A percentile compares a stretch with the other conserved stretches of the same genome.
These are phyloP conservation scores for Hansfordia pulvinata DNA, from an alignment of 2,329 filamentous ascomycete genomes.

Conservation along the genomic window DNA sequence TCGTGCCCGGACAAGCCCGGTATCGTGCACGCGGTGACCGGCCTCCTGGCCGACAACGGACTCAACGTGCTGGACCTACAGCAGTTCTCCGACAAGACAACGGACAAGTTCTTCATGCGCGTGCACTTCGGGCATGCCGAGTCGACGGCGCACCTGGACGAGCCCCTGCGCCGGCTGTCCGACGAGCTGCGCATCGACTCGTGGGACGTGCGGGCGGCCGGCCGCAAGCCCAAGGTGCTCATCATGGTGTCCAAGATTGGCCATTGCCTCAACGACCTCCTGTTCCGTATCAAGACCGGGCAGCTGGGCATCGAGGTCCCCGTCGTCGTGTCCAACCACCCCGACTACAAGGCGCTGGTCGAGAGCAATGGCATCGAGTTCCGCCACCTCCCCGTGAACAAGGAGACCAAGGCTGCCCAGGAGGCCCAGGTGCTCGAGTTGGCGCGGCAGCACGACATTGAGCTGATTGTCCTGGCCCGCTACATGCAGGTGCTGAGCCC, in stretches of 20 bases:
- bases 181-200: conserved; percentile 47
- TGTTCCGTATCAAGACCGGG: conserved; percentile 64
- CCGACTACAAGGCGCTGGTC: conserved; percentile 57
- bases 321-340: conserved; percentile 71
- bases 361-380: conserved; percentile 66
- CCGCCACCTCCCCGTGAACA: conserved; percentile 66
- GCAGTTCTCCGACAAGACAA: conserved; percentile 67
- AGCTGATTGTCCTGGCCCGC: conserved; percentile 67
- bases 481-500: conserved; percentile 84
- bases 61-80: conserved; percentile 77
- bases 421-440: conserved; percentile 60
- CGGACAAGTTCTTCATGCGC: conserved; percentile 75
- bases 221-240: conserved; percentile 60
- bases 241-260: conserved; percentile 89
- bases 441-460: conserved; percentile 53
- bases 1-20: conserved; percentile 76
- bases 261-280: conserved; percentile 71
- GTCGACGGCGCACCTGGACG: conserved; percentile 35
- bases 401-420: conserved; percentile 64
- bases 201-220: conserved; percentile 55
- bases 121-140: conserved; percentile 60
- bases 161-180: conserved; percentile 47
- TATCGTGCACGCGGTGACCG: conserved; percentile 75
- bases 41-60: conserved; percentile 56
- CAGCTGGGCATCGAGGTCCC: conserved; percentile 66